Evolutionary conservation across 2,329 filamentous ascomycete species (phyloP).

Genomic region (Capronia americana): DNA sequence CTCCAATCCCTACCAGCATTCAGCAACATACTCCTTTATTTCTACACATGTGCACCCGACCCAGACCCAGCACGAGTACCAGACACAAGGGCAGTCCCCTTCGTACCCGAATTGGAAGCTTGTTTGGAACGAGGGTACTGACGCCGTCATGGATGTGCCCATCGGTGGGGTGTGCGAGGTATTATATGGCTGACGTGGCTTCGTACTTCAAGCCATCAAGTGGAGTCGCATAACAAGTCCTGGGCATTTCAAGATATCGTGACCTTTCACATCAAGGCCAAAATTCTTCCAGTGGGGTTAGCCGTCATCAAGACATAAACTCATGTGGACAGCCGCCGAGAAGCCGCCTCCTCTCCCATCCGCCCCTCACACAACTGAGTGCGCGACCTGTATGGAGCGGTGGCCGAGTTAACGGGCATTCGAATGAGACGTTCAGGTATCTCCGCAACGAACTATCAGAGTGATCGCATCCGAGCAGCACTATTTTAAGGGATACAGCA

Average conservation of each 20-base stretch:
- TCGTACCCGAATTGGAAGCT: constrained; percentile 71
- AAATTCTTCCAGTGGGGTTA: background rate
- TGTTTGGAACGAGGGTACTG: constrained; percentile 90
- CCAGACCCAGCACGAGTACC: constrained; percentile 7
- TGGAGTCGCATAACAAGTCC: background rate
- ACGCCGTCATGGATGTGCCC: constrained; percentile 96
- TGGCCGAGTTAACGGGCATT: background rate
- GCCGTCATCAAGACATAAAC: background rate
- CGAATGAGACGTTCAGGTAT: background rate
- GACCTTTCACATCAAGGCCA: background rate
- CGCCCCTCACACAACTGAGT: background rate
- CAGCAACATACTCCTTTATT: constrained; percentile 21
- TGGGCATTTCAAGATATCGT: background rate
- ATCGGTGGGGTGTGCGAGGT: constrained; percentile 95
- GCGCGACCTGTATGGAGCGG: background rate
- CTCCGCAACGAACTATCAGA: background rate
- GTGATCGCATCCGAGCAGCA: background rate
- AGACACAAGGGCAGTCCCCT: background rate
- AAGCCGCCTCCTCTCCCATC: background rate
- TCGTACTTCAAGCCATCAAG: background rate
- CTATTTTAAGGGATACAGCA: background rate
- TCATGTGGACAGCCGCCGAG: background rate
- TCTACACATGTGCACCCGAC: background rate
- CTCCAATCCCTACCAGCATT: background rate
- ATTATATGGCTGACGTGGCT: constrained; percentile 69